These are phyloP conservation scores for Colletotrichum sojae DNA, from an alignment of 2,329 filamentous ascomycete species.

Conservation along the genomic window DNA sequence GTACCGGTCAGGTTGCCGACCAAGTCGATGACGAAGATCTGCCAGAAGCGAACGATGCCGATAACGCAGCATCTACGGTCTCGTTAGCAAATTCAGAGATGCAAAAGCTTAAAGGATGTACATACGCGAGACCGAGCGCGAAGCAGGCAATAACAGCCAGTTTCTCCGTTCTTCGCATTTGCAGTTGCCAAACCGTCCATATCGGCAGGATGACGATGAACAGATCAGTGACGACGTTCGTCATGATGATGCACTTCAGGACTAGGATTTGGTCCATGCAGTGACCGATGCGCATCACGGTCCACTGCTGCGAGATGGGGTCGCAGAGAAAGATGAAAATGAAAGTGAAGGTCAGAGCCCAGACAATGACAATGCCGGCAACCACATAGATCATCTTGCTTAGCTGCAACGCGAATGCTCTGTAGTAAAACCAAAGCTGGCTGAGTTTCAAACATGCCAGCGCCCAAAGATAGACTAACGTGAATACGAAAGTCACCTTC, in stretches of 20 bases:
- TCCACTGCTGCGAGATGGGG: conserved; percentile 44
- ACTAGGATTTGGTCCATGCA: conserved; percentile 44
- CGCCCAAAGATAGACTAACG: conserved; percentile 43
- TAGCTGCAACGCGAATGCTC: conserved; percentile 41
- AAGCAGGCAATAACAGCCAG: conserved; percentile 45
- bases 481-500: conserved; percentile 42
- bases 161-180: conserved; percentile 46
- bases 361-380: conserved; percentile 37
- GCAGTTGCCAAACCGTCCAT: conserved; percentile 51
- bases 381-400: conserved; percentile 36
- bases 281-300: conserved; percentile 41
- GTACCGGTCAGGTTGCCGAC: conserved; percentile 54
- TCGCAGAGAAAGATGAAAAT: conserved; percentile 45
- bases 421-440: conserved; percentile 43
- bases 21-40: conserved; percentile 55
- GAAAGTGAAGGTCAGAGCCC: conserved; percentile 43
- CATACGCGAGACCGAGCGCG: conserved; percentile 43
- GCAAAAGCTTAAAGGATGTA: not conserved
- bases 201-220: conserved; percentile 54
- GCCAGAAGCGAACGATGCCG: conserved; percentile 55
- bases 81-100: not conserved
- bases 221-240: conserved; percentile 54
- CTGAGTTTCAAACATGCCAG: conserved; percentile 43
- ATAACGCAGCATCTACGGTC: conserved; percentile 52
- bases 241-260: conserved; percentile 44